Percentiles rank a stretch among this genome's conserved stretches.
phyloP scores from a whole-genome alignment of 2,329 filamentous ascomycete species.

The Clonostachys chloroleuca region DNA sequence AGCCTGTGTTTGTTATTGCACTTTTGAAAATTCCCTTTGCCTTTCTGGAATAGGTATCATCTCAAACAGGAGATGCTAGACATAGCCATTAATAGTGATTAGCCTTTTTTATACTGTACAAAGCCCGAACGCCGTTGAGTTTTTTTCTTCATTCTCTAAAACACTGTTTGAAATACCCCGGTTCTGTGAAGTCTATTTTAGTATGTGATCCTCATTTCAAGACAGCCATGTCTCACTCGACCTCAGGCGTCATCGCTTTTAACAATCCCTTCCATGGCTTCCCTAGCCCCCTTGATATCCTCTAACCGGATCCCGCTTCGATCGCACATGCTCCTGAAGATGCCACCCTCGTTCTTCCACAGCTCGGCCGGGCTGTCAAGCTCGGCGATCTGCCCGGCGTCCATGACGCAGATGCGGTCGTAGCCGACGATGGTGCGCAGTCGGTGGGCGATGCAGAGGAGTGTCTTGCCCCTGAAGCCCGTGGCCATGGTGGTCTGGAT shows the following conservation, averaged over 20 bases:
- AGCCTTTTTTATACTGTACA: not conserved
- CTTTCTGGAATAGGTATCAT: too few species aligned
- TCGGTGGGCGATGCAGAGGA: slow-evolving; percentile 89
- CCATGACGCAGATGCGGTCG: slow-evolving; percentile 96
- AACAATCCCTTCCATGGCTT: slow-evolving; percentile 17
- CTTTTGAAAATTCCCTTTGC: too few species aligned
- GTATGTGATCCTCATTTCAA: slow-evolving; percentile 1
- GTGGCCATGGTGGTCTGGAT: slow-evolving; percentile 85
- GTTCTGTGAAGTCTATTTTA: not conserved
- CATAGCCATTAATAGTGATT: not conserved
- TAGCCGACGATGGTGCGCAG: slow-evolving; percentile 91
- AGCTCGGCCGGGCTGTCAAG: slow-evolving; percentile 72
- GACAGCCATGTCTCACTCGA: slow-evolving; percentile 5
- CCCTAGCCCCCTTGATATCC: slow-evolving; percentile 43
- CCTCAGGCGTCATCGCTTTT: not conserved
- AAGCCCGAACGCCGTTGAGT: not conserved
- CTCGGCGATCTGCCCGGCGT: slow-evolving; percentile 81
- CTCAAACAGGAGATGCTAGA: too few species aligned
- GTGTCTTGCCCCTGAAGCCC: slow-evolving; percentile 80
- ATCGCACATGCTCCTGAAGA: slow-evolving; percentile 89
- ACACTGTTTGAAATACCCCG: not conserved
- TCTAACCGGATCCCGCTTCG: slow-evolving; percentile 68
- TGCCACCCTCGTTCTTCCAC: slow-evolving; percentile 64
- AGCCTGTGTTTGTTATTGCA: too few species aligned
- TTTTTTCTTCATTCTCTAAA: slow-evolving; percentile 6